Conservation (phyloP, 2,329 filamentous ascomycete genomes). For the Nemania abortiva region DNA sequence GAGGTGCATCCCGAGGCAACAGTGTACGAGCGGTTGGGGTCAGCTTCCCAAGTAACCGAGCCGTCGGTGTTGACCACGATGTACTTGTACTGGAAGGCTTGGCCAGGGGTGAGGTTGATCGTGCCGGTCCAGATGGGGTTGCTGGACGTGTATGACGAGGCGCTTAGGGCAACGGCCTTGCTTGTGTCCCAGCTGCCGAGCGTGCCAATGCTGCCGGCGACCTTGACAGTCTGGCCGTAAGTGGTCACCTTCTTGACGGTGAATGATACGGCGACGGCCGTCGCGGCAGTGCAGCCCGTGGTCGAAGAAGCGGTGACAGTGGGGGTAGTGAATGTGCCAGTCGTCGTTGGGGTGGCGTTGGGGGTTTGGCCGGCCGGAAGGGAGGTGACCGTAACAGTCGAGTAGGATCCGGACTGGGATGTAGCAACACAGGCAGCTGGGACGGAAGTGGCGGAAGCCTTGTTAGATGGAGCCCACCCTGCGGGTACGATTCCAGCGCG, state of each 20-base stretch:
- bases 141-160: slow-evolving; percentile 67
- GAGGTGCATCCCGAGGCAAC: slow-evolving; percentile 51
- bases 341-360: slow-evolving; percentile 45
- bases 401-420: slow-evolving; percentile 64
- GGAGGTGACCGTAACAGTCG: slow-evolving; percentile 58
- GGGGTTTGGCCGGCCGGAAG: slow-evolving; percentile 65
- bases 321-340: slow-evolving; percentile 44
- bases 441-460: slow-evolving; percentile 59
- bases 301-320: slow-evolving; percentile 46
- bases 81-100: slow-evolving; percentile 75
- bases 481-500: slow-evolving; percentile 67
- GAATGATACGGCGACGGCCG: slow-evolving; percentile 72
- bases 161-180: slow-evolving; percentile 67
- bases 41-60: slow-evolving; percentile 72
- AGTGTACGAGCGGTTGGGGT: slow-evolving; percentile 62
- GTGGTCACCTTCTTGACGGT: slow-evolving; percentile 67
- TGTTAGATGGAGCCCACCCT: slow-evolving; percentile 63
- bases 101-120: slow-evolving; percentile 67
- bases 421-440: slow-evolving; percentile 63
- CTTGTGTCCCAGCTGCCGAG: slow-evolving; percentile 73
- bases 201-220: slow-evolving; percentile 69
- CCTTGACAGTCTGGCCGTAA: slow-evolving; percentile 73
- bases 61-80: slow-evolving; percentile 69
- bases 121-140: slow-evolving; percentile 73
- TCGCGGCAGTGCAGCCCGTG: slow-evolving; percentile 54